A percentile compares a stretch with the other conserved stretches of the same genome.
These are phyloP conservation scores for Tuber microsphaerosporum DNA, from an alignment of 495 filamentous ascomycete species.

Conservation along the genomic window DNA sequence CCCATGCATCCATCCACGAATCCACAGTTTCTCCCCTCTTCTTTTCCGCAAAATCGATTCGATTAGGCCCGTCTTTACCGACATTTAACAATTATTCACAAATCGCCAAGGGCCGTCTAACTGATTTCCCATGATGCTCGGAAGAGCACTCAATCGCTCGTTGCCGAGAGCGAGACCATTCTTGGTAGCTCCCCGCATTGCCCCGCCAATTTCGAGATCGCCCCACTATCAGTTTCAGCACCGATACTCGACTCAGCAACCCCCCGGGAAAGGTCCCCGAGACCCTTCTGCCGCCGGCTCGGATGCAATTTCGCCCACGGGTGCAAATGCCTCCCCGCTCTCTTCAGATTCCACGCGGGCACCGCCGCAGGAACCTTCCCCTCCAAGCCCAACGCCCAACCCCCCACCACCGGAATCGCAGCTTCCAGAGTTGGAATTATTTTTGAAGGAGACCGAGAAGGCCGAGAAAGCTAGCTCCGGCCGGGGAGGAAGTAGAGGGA, in stretches of 20 bases:
- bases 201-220: conserved; percentile 15
- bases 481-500: background rate
- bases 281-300: conserved; percentile 9
- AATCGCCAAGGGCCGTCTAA: background rate
- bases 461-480: background rate
- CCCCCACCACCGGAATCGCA: background rate
- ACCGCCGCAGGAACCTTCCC: conserved; percentile 7
- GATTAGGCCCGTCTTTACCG: background rate
- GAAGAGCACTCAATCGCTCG: conserved; percentile 28
- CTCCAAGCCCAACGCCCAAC: background rate
- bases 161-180: conserved; percentile 17
- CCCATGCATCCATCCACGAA: background rate
- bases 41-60: background rate
- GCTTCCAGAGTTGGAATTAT: background rate
- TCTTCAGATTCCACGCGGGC: conserved; percentile 2
- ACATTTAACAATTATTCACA: background rate
- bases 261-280: conserved; percentile 10
- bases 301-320: conserved; percentile 14
- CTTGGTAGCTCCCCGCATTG: conserved; percentile 13
- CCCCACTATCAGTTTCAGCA: conserved; percentile 3
- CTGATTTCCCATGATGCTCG: conserved; percentile 17
- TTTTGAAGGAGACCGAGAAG: background rate
- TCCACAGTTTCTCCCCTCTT: background rate
- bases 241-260: conserved; percentile 1
- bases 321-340: conserved; percentile 9